Percentiles rank a stretch among this genome's conserved stretches.
Conservation (phyloP, 2,329 filamentous ascomycete species). For the Teratosphaeriaceae sp. region DNA sequence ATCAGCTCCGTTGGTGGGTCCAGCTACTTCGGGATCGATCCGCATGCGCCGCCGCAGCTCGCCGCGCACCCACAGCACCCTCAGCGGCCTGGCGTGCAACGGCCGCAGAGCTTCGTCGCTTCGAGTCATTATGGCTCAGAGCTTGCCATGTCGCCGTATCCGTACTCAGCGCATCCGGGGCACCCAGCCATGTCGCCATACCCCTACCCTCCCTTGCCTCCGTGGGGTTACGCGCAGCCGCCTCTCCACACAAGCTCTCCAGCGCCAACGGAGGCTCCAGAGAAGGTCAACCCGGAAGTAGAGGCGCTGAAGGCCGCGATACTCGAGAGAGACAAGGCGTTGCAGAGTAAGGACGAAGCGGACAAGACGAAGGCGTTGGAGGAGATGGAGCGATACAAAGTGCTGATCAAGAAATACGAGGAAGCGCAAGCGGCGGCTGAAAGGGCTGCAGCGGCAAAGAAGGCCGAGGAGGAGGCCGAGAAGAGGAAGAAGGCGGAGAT, state of each 20-base stretch:
- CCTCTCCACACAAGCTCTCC: conserved; percentile 16
- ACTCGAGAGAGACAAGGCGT: too few relatives aligned
- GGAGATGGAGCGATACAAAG: conserved; percentile 29
- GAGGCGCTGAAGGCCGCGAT: conserved; percentile 19
- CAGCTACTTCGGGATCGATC: conserved; percentile 33
- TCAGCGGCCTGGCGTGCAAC: conserved; percentile 18
- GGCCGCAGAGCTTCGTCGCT: conserved; percentile 25
- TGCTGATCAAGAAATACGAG: conserved; percentile 36
- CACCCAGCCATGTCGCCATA: conserved; percentile 5
- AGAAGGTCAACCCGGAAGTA: conserved; percentile 10
- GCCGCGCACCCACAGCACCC: conserved; percentile 5
- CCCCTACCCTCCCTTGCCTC: conserved; percentile 13
- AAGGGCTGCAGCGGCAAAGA: conserved; percentile 34
- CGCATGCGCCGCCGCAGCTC: conserved; percentile 13
- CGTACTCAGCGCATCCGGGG: conserved; percentile 11
- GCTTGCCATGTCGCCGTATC: conserved; percentile 21
- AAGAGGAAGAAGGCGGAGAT: conserved; percentile 18
- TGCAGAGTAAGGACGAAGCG: conserved; percentile 15
- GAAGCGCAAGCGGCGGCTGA: conserved; percentile 34
- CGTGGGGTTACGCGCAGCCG: conserved; percentile 11
- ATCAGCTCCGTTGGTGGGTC: conserved; percentile 16
- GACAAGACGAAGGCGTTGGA: conserved; percentile 18
- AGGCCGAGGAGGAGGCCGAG: conserved; percentile 43
- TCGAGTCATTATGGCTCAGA: conserved; percentile 24
- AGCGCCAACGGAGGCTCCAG: conserved; percentile 9